Base-by-base conservation (phyloP, 306 rosid genomes). In the Castanospermum australe region DNA sequence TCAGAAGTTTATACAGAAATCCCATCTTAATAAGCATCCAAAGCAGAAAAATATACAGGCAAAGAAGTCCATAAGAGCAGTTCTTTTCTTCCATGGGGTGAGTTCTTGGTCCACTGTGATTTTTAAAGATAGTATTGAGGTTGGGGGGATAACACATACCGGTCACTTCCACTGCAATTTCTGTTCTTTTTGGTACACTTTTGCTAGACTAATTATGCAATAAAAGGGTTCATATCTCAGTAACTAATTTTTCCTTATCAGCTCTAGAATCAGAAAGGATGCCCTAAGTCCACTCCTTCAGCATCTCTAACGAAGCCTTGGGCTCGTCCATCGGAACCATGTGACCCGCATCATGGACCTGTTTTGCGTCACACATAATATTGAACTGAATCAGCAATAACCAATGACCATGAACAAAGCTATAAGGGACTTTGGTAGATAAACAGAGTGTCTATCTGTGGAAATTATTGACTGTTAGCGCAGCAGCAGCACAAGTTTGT, bases 301-400 rank as follows among this genome's bases (percentile, higher is more conserved):
- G 79, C 98, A 94, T 94, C 90, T 86, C 98, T 35, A 94, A 56
- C 72, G 98, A 82, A 76, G 96, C 94, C 87, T 89, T 88, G 56
- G 98, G 98, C 84, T 94, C 97, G 83, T 94, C 98, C 98, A 94
- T 92, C 7, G 98, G 98, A 78, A 94, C 98, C 98, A 94, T 89
- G 85, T 94, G 98, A 73, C 98, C 98, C 22, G 98, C n/a, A n/a
- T n/a, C n/a, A n/a, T n/a, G n/a, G n/a, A n/a, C n/a, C n/a, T n/a
- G n/a, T n/a, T n/a, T n/a, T n/a, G n/a, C n/a, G n/a, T n/a, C n/a
- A n/a, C n/a, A n/a, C n/a, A n/a, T n/a, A n/a, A n/a, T n/a, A n/a
- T n/a, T n/a, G n/a, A n/a, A n/a, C n/a, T n/a, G n/a, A n/a, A n/a
- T n/a, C n/a, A n/a, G n/a, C n/a, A n/a, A n/a, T n/a, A n/a, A n/a